A percentile compares a stretch with the other conserved stretches of the same genome.
phyloP scores from a whole-genome alignment of 352 stramenopile genomes.

The Pythium folliculosum region DNA sequence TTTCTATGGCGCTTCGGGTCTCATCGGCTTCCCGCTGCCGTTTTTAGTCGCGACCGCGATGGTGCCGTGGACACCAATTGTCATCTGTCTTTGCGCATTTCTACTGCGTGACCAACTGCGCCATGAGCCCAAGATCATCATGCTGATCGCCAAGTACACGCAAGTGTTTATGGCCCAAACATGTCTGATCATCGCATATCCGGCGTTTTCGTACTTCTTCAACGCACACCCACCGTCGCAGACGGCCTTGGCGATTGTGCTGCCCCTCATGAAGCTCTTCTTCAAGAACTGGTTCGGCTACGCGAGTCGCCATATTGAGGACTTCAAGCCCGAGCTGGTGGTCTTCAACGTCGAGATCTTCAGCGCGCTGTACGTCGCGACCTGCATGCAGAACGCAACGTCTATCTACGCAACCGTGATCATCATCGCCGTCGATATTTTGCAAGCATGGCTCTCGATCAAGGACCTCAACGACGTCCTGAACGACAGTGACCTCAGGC shows the following conservation, averaged over 20 bases:
- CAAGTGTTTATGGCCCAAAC: slow-evolving; percentile 12
- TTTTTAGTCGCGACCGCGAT: slow-evolving; percentile 21
- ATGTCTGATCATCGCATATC: slow-evolving; percentile 17
- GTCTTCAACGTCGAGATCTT: too few relatives aligned
- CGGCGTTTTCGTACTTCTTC: slow-evolving; percentile 18
- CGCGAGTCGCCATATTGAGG: slow-evolving; percentile 20
- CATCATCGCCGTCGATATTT: slow-evolving; percentile 20
- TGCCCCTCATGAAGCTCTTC: slow-evolving; percentile 35
- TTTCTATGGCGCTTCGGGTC: background rate
- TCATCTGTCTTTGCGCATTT: background rate
- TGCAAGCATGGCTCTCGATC: slow-evolving; percentile 25
- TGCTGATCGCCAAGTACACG: slow-evolving; percentile 11
- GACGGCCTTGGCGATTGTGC: slow-evolving; percentile 18
- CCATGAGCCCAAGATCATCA: background rate
- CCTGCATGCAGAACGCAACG: slow-evolving; percentile 33
- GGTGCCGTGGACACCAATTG: slow-evolving; percentile 11
- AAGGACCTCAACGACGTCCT: slow-evolving; percentile 16
- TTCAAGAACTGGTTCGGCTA: slow-evolving; percentile 33
- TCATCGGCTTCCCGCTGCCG: slow-evolving; percentile 14
- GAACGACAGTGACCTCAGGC: background rate
- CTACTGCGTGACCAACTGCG: slow-evolving; percentile 3
- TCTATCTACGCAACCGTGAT: slow-evolving; percentile 23
- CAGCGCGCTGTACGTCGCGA: slow-evolving; percentile 35
- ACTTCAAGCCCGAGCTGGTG: slow-evolving; percentile 27
- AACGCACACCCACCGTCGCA: background rate